Conservation (phyloP, 2,329 filamentous ascomycete genomes). For the Ophiostoma ulmi region DNA sequence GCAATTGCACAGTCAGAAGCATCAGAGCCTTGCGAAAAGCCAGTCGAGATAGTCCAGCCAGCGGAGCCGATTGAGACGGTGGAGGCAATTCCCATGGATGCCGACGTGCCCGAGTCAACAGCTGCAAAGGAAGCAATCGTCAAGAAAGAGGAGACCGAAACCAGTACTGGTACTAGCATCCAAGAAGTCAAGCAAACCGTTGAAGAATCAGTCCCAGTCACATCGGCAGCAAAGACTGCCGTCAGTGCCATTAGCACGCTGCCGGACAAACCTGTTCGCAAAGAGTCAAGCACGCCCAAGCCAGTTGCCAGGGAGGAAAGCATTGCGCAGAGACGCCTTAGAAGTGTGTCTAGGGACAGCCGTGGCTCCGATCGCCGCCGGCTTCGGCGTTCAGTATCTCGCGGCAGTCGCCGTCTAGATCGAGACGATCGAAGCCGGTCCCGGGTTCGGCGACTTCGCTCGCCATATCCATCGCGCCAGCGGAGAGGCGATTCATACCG, state of each 20-base stretch:
- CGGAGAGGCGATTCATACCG: constrained; percentile 20
- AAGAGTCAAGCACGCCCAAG: background rate
- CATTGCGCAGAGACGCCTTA: constrained; percentile 24
- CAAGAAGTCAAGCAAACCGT: background rate
- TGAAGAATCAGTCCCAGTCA: background rate
- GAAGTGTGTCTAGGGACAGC: constrained; percentile 33
- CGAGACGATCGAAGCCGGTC: constrained; percentile 21
- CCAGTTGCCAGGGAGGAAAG: background rate
- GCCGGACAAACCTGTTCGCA: background rate
- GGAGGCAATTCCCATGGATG: background rate
- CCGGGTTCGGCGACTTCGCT: constrained; percentile 18
- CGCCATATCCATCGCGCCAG: constrained; percentile 23
- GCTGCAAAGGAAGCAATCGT: background rate
- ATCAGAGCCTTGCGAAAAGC: background rate
- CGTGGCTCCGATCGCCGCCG: constrained; percentile 27
- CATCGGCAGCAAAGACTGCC: background rate
- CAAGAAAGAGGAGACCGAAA: background rate
- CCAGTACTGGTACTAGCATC: too few species aligned
- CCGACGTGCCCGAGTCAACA: background rate
- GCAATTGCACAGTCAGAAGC: background rate
- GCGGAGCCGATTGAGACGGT: background rate
- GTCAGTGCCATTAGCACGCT: background rate
- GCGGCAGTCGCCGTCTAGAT: constrained; percentile 29
- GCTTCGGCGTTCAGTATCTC: constrained; percentile 28
- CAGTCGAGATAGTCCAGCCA: background rate